Evolutionary conservation across 192 early-diverging fungal genomes (phyloP).

Genomic region (Endogone sp.): DNA sequence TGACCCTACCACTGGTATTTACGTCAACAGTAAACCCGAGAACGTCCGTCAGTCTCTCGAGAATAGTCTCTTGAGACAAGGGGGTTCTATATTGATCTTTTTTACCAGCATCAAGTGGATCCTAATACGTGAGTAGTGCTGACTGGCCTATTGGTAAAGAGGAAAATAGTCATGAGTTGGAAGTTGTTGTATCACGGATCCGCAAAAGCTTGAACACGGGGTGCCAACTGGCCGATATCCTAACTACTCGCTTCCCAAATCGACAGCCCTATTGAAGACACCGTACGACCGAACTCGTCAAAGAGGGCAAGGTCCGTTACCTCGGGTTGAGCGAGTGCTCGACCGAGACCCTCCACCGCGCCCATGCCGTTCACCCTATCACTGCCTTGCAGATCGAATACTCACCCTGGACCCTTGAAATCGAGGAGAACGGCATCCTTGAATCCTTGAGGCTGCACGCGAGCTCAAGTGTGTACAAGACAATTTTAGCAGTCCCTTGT

Average conservation of each 20-base stretch:
- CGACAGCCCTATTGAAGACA: constrained; percentile 33
- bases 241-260: constrained; percentile 2
- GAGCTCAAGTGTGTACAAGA: too few relatives aligned
- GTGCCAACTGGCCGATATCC: background rate
- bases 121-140: constrained; percentile 28
- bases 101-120: constrained; percentile 58
- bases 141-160: background rate
- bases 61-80: constrained; percentile 44
- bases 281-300: constrained; percentile 35
- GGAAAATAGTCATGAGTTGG: too few relatives aligned
- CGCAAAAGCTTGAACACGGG: too few relatives aligned
- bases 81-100: constrained; percentile 55
- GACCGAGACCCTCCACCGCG: constrained; percentile 57
- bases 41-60: constrained; percentile 44
- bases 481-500: too few relatives aligned
- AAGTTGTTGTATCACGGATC: too few relatives aligned
- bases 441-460: constrained; percentile 55
- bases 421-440: constrained; percentile 52
- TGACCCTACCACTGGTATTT: background rate
- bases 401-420: constrained; percentile 48
- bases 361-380: constrained; percentile 68
- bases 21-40: constrained; percentile 32
- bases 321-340: constrained; percentile 53
- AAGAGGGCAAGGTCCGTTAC: constrained; percentile 35
- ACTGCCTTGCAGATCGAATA: constrained; percentile 44